Base-by-base conservation (phyloP, 768 basidiomycete species). In the Tephrocybe rancida region DNA sequence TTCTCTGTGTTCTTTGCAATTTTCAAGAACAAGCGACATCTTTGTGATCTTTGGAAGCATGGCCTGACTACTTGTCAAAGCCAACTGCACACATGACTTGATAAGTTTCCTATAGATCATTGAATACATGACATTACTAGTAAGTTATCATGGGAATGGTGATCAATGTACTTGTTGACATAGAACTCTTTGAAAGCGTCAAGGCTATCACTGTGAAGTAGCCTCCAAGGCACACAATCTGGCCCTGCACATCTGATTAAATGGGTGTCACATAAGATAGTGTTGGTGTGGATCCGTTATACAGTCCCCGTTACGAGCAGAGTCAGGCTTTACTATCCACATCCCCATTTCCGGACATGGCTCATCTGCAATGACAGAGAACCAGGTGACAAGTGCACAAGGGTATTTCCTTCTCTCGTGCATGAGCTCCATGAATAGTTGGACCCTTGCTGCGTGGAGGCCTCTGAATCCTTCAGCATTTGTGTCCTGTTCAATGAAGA, bases 311-410 rank as follows among this genome's bases (percentile, higher is more conserved):
- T 50, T 39, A n/a, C 35, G 43, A 37, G 49, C 30, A 5, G 24
- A 52, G 19, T 67, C 61, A 0, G 62, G 64, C 19, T 57, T 48
- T 0, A 69, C 64, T 37, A 61, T 51, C 66, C 61, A 65, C n/a
- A n/a, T n/a, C n/a, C n/a, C n/a, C n/a, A n/a, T n/a, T n/a, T n/a
- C n/a, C n/a, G n/a, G n/a, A n/a, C 63, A 57, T n/a, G 68, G 64
- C 3, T 29, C 22, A 11, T 59, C 52, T 1, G 47, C 48, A 9
- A 51, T 22, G 4, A 27, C 16, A 1, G 29, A 26, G 22, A 61
- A 67, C 69, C 65, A 70, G 5, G 55, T 45, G 2, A 69, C 60
- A 1, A 71, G 51, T 1, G 63, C 62, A 42, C 64, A 70, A 8
- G 63, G 62, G 43, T 67, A 68, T 0, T 18, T 38, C 18, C 27